Conservation (phyloP, 2,329 filamentous ascomycete species). For the Aspergillus awamori region DNA sequence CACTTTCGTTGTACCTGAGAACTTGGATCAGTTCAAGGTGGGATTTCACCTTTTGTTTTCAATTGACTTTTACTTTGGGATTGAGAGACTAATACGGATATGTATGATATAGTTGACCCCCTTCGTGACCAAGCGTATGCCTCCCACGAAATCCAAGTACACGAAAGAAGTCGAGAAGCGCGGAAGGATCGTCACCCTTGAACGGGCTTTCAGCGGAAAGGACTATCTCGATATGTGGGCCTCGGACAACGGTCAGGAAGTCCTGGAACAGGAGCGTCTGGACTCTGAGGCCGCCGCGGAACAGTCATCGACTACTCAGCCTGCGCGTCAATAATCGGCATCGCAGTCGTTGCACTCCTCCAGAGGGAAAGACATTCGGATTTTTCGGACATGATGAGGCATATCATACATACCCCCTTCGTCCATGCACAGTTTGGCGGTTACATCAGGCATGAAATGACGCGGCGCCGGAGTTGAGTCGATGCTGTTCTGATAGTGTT, state of each 20-base stretch:
- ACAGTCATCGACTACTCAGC: not conserved
- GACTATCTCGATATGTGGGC: conserved; percentile 45
- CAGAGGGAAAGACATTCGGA: not conserved
- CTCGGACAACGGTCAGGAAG: conserved; percentile 40
- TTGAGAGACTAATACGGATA: conserved; percentile 39
- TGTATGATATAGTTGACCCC: conserved; percentile 43
- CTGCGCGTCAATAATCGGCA: not conserved
- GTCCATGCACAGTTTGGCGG: not conserved
- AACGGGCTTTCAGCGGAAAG: conserved; percentile 37
- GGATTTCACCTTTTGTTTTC: not conserved
- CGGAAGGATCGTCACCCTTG: conserved; percentile 27
- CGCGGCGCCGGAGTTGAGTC: not conserved
- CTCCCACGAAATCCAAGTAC: conserved; percentile 39
- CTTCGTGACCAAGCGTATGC: conserved; percentile 49
- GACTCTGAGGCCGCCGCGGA: conserved; percentile 15
- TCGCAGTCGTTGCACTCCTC: no score
- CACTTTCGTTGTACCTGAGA: conserved; percentile 80
- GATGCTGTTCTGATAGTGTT: not conserved
- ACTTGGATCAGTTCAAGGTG: conserved; percentile 73
- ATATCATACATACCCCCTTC: not conserved
- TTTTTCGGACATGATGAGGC: not conserved
- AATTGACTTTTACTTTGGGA: not conserved
- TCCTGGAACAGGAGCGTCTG: conserved; percentile 29
- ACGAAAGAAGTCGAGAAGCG: conserved; percentile 36
- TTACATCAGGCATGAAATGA: not conserved